Conservation (phyloP, 169 alveolate species). For the Cystoisospora suis region DNA sequence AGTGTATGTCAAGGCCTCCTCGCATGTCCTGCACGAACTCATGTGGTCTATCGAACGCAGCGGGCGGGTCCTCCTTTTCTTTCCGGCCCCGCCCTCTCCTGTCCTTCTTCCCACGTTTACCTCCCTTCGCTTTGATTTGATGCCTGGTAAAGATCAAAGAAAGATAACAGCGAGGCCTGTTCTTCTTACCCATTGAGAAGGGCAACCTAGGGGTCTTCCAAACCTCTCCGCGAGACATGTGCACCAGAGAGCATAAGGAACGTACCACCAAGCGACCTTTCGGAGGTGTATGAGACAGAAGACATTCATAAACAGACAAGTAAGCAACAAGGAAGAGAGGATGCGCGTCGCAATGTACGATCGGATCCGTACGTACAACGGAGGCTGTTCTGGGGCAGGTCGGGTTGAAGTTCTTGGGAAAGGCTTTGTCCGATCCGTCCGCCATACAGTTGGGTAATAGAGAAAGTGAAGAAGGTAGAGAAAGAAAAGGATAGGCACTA, state of each 20-base stretch:
- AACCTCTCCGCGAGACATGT: not conserved
- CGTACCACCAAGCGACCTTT: not conserved
- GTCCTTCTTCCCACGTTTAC: no score
- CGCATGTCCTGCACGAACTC: no score
- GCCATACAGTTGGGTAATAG: not conserved
- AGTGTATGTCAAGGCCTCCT: no score
- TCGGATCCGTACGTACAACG: not conserved
- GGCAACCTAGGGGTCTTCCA: not conserved
- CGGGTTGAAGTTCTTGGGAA: not conserved
- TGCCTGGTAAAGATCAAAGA: no score
- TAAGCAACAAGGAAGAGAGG: not conserved
- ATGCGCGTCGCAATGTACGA: constrained; percentile 18
- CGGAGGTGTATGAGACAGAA: constrained; percentile 24
- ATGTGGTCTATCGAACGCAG: no score
- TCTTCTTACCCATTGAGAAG: constrained; percentile 1
- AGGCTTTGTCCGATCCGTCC: constrained; percentile 21
- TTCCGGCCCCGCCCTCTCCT: no score
- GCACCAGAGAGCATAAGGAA: constrained; percentile 36
- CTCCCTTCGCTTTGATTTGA: no score
- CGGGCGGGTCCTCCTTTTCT: no score
- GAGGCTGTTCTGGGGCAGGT: not conserved
- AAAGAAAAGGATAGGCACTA: not conserved
- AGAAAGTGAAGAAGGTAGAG: not conserved
- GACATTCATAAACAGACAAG: constrained; percentile 1
- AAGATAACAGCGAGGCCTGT: no score